Evolutionary conservation across 2,329 filamentous ascomycete species (phyloP).

Genomic region (Phialophora expanda): DNA sequence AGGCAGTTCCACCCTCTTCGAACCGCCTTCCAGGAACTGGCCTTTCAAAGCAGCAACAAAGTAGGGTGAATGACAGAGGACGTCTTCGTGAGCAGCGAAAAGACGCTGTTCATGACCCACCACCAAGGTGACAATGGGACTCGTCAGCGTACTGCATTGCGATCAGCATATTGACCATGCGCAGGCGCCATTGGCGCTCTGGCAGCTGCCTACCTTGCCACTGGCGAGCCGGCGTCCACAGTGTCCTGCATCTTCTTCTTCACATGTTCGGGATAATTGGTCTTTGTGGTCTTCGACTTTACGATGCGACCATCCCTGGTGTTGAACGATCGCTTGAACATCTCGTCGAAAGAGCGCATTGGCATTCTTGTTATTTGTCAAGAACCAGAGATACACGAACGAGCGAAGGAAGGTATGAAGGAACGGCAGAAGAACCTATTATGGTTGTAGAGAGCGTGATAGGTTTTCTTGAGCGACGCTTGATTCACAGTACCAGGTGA

Average conservation of each 20-base stretch:
- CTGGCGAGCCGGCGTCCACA: slow-evolving; percentile 63
- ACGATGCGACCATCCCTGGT: slow-evolving; percentile 79
- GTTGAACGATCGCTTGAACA: slow-evolving; percentile 93
- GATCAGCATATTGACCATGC: slow-evolving; percentile 35
- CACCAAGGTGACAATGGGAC: slow-evolving; percentile 83
- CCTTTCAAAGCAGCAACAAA: slow-evolving; percentile 75
- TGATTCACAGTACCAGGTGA: slow-evolving; percentile 57
- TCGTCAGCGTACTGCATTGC: slow-evolving; percentile 56
- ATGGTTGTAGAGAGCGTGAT: slow-evolving; percentile 50
- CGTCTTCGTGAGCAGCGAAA: slow-evolving; percentile 94
- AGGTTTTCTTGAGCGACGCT: slow-evolving; percentile 44
- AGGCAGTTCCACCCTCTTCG: slow-evolving; percentile 79
- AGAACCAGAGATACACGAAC: slow-evolving; percentile 46
- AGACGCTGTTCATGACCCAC: slow-evolving; percentile 84
- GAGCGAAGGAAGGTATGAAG: slow-evolving; percentile 56
- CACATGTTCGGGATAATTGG: slow-evolving; percentile 74
- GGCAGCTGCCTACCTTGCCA: slow-evolving; percentile 45
- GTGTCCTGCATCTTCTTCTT: slow-evolving; percentile 89
- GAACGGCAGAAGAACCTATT: slow-evolving; percentile 45
- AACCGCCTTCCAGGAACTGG: slow-evolving; percentile 67
- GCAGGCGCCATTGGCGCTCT: not conserved
- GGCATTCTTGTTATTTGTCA: slow-evolving; percentile 37
- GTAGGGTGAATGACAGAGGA: slow-evolving; percentile 83
- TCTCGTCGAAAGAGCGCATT: slow-evolving; percentile 56
- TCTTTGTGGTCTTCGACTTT: slow-evolving; percentile 82